These are phyloP conservation scores for Saccharomycopsis javanensis DNA, from an alignment of 805 yeast species.

Conservation along the genomic window DNA sequence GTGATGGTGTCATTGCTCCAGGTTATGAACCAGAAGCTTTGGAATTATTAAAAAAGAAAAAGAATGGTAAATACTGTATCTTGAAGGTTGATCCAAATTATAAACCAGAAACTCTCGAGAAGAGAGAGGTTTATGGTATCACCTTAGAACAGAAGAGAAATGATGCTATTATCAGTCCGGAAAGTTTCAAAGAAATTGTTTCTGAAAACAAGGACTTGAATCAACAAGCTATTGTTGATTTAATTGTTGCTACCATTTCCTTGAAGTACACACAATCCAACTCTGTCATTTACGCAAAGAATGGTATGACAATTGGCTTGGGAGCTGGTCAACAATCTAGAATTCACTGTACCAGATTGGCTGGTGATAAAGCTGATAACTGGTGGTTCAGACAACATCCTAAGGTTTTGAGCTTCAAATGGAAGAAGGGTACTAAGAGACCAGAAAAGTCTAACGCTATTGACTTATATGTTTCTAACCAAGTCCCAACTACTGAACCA, in stretches of 20 bases:
- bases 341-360: conserved; percentile 97
- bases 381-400: conserved; percentile 99
- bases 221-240: conserved; percentile 86
- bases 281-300: conserved; percentile 96
- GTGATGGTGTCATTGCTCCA: conserved; percentile 98
- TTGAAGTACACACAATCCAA: conserved; percentile 96
- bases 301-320: conserved; percentile 98
- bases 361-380: conserved; percentile 98
- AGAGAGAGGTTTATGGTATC: conserved; percentile 94
- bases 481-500: conserved; percentile 85
- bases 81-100: conserved; percentile 93
- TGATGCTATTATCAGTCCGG: conserved; percentile 88
- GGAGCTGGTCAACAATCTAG: conserved; percentile 99
- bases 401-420: conserved; percentile 78
- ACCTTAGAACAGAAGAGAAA: conserved; percentile 94
- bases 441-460: conserved; percentile 98
- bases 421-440: conserved; percentile 98
- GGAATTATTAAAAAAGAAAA: conserved; percentile 79
- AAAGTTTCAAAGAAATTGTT: conserved; percentile 86
- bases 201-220: conserved; percentile 79
- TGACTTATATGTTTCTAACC: conserved; percentile 84
- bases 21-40: conserved; percentile 91
- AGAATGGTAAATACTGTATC: conserved; percentile 95
- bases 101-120: conserved; percentile 71
- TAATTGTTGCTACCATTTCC: conserved; percentile 95